These are phyloP conservation scores for Candida glucosophila DNA, from an alignment of 1,139 yeast genomes.

Conservation along the genomic window DNA sequence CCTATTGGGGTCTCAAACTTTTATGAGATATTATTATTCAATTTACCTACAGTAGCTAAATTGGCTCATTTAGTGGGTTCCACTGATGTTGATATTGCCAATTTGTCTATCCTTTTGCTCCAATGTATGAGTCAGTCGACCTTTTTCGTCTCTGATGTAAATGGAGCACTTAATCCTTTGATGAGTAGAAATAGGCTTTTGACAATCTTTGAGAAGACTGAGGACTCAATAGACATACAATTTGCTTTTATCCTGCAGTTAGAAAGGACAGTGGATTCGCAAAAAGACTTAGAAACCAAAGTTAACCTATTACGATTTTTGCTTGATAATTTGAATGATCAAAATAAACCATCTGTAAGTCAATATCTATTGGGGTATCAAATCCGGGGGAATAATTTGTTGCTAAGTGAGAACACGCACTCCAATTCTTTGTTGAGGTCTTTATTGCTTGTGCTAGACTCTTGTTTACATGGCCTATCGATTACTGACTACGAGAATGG, in stretches of 20 bases:
- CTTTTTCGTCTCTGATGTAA: slow-evolving; percentile 33
- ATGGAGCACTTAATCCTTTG: slow-evolving; percentile 25
- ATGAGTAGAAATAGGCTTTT: slow-evolving; percentile 57
- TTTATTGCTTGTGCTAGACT: slow-evolving; percentile 40
- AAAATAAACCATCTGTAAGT: slow-evolving; percentile 44
- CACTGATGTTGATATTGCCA: slow-evolving; percentile 39
- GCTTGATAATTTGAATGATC: slow-evolving; percentile 35
- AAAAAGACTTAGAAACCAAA: slow-evolving; percentile 37
- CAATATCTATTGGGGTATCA: slow-evolving; percentile 73
- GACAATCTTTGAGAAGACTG: slow-evolving; percentile 63
- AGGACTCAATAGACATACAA: slow-evolving; percentile 63
- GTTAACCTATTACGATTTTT: slow-evolving; percentile 52
- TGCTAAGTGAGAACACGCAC: slow-evolving; percentile 9
- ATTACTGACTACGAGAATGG: slow-evolving; percentile 30
- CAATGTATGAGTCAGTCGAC: slow-evolving; percentile 41
- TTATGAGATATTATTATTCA: slow-evolving; percentile 62
- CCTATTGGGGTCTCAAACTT: slow-evolving; percentile 57
- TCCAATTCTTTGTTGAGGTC: slow-evolving; percentile 46
- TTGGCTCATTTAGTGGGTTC: slow-evolving; percentile 65
- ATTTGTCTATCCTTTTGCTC: slow-evolving; percentile 45
- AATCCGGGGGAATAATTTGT: slow-evolving; percentile 24
- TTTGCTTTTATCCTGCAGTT: slow-evolving; percentile 68
- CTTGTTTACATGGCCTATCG: slow-evolving; percentile 36
- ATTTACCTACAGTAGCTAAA: slow-evolving; percentile 61
- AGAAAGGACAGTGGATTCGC: slow-evolving; percentile 27